These are phyloP conservation scores for Panellus pusillus DNA, from an alignment of 768 basidiomycete genomes.

Conservation along the genomic window DNA sequence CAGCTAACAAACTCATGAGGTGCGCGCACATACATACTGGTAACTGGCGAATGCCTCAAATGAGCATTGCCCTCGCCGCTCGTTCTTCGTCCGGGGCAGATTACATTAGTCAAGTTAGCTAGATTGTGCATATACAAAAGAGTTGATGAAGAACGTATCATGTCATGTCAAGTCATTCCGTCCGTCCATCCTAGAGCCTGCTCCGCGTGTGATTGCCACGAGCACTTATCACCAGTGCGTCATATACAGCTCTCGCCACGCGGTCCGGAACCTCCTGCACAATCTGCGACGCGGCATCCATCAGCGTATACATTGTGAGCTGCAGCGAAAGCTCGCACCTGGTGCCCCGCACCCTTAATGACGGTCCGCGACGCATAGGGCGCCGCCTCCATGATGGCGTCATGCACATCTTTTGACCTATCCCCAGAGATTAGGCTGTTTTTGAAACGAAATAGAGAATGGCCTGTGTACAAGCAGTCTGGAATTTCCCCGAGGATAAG, in stretches of 20 bases:
- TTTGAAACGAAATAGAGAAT: background rate
- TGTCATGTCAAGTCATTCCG: too few species aligned
- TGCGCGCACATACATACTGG: too few species aligned
- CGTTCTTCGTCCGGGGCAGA: too few species aligned
- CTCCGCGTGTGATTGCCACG: background rate
- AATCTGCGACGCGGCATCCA: background rate
- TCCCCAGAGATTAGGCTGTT: background rate
- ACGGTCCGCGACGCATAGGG: slow-evolving; percentile 33
- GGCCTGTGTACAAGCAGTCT: slow-evolving; percentile 51
- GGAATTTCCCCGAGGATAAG: slow-evolving; percentile 50
- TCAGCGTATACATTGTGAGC: background rate
- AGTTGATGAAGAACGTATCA: too few species aligned
- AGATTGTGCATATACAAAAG: too few species aligned
- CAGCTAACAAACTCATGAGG: too few species aligned
- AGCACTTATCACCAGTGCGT: slow-evolving; percentile 21
- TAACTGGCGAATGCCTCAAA: too few species aligned
- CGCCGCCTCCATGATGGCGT: slow-evolving; percentile 35
- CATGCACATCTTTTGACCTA: slow-evolving; percentile 38
- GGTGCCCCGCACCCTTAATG: slow-evolving; percentile 32
- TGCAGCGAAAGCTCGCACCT: slow-evolving; percentile 23
- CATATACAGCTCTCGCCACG: slow-evolving; percentile 26
- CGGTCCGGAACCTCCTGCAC: slow-evolving; percentile 24
- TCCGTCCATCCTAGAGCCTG: background rate
- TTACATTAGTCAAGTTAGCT: too few species aligned
- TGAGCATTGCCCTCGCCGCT: too few species aligned